Evolutionary conservation across 179 eudicot genomes (phyloP).

Genomic region (Beta corolliflora): DNA sequence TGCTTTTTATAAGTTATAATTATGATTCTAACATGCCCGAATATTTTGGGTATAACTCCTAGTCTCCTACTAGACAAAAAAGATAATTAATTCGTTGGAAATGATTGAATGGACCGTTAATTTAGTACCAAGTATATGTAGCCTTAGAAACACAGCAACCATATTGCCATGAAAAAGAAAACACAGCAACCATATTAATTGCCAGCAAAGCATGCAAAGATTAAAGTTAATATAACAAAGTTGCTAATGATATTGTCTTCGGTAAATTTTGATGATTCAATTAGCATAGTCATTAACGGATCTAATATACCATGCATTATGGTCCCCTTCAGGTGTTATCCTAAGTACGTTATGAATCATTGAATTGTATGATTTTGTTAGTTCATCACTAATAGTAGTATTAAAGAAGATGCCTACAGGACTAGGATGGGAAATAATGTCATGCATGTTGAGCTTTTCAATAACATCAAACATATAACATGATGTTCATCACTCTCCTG

Average conservation of each 20-base stretch:
- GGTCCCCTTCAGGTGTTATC: not conserved
- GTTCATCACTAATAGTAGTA: not conserved
- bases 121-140: not conserved
- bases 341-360: not conserved
- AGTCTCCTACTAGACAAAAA: not conserved
- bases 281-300: not conserved
- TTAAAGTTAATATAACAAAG: not conserved
- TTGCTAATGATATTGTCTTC: not conserved
- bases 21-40: conserved; percentile 8
- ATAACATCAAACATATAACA: conserved; percentile 18
- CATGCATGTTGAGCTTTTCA: conserved; percentile 25
- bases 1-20: not conserved
- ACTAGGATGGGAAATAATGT: not conserved
- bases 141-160: conserved; percentile 19
- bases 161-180: too few species aligned
- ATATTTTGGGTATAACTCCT: not conserved
- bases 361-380: not conserved
- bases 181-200: too few species aligned
- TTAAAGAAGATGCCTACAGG: not conserved
- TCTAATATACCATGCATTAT: not conserved
- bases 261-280: too few species aligned
- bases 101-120: conserved; percentile 24
- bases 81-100: not conserved
- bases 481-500: not conserved
- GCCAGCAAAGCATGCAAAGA: conserved; percentile 6